Evolutionary conservation across 805 yeast genomes (phyloP), one percentile per base, ranked within the genome.

Genomic region (Myxozyma geophila): DNA sequence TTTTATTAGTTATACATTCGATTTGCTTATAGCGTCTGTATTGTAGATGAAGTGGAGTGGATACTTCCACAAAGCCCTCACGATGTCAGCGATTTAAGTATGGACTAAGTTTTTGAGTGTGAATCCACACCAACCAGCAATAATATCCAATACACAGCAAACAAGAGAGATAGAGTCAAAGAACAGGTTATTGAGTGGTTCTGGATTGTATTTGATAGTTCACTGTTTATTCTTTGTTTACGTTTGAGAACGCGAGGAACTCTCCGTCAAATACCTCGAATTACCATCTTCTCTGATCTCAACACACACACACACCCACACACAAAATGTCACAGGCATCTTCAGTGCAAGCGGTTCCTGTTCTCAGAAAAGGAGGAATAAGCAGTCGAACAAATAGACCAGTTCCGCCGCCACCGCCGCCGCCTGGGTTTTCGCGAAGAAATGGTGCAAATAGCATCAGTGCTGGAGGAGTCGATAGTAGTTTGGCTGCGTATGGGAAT

Each of bases 391-490:
- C 64, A 13, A 55, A 51, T 10, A 9, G 28, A 41, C 53, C 56
- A 13, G 57, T 59, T n/a, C 59, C 59, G 17, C 63, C 63, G 12
- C 63, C 63, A 13, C 63, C 63, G 23, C 55, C 63, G 9, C 55
- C 59, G 7, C 54, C 59, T 23, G 63, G 54, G 13, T 21, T 23
- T 40, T 21, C 33, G 19, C 33, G 39, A 41, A 13, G 48, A 50
- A 53, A 23, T 28, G 28, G 28, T 9, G 59, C 46, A 13, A 19
- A 39, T 5, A 36, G 48, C 6, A 39, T 17, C 47, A 41, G 51
- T 33, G 35, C 46, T 9, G 21, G 19, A 6, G 55, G 17, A 7
- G 19, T 23, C 10, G 56, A 41, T 33, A 12, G 10, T 4, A 46
- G 49, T n/a, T 40, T 47, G 33, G 55, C 60, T 10, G 40, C 33